A percentile compares a stretch with the other conserved stretches of the same genome.
Conservation (phyloP, 768 basidiomycete species). For the Suillus placidus region DNA sequence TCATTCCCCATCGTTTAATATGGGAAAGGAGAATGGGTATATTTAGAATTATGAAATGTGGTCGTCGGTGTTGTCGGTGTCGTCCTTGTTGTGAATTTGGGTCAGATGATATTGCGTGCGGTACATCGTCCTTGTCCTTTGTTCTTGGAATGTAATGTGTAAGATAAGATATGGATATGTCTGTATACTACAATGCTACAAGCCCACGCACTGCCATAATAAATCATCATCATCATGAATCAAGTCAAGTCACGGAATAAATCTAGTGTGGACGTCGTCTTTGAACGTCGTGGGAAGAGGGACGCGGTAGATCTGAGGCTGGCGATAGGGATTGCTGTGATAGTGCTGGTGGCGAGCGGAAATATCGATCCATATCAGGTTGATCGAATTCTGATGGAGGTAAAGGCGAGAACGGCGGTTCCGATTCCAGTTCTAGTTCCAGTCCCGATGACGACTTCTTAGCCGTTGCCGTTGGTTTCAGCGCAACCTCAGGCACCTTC, state of each 20-base stretch:
- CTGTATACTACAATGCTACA: conserved; percentile 6
- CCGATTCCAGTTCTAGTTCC: no score
- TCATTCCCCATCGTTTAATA: conserved; percentile 35
- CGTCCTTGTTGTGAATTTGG: neutral
- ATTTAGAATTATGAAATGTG: neutral
- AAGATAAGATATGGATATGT: conserved; percentile 3
- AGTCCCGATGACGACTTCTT: neutral
- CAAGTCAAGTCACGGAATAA: neutral
- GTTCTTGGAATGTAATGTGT: neutral
- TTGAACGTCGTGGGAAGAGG: conserved; percentile 21
- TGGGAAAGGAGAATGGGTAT: conserved; percentile 18
- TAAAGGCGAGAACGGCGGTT: conserved; percentile 33
- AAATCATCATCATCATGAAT: neutral
- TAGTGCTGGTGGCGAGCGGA: conserved; percentile 38
- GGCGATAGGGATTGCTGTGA: neutral
- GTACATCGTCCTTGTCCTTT: neutral
- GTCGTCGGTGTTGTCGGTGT: neutral
- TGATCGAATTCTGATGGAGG: conserved; percentile 63
- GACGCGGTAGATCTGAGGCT: neutral
- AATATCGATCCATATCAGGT: conserved; percentile 77
- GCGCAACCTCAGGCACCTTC: neutral
- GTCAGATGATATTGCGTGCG: neutral
- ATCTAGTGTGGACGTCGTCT: conserved; percentile 24
- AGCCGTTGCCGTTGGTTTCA: no score
- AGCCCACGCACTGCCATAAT: neutral